Evolutionary conservation across 192 early-diverging fungal species (phyloP).

Genomic region (Oehlia diaphana): DNA sequence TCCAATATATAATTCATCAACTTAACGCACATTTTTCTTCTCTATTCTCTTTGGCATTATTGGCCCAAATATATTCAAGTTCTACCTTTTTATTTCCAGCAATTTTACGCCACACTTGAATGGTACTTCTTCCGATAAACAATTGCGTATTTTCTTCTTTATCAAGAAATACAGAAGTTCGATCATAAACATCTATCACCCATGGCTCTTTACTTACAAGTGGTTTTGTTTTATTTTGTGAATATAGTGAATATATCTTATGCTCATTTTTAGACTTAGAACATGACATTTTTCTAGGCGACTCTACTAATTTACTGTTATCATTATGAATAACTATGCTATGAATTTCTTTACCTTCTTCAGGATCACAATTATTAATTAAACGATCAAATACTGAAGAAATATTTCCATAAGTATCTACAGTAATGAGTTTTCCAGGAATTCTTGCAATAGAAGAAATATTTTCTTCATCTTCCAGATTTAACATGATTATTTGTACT

Average conservation of each 20-base stretch:
- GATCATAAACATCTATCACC: not conserved
- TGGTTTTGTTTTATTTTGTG: not conserved
- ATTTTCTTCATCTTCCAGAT: not conserved
- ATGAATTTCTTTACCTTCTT: not conserved
- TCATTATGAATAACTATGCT: not conserved
- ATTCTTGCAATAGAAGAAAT: not conserved
- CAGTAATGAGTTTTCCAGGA: not conserved
- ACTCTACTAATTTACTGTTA: not conserved
- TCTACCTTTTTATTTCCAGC: too few relatives aligned
- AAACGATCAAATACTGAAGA: not conserved
- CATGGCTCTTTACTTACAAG: not conserved
- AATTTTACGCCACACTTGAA: not conserved
- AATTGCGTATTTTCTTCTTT: not conserved
- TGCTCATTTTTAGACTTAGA: not conserved
- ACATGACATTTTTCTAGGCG: not conserved
- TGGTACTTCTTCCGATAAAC: not conserved
- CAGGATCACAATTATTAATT: not conserved
- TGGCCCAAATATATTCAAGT: too few relatives aligned
- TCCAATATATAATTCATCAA: too few relatives aligned
- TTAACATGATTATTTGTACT: not conserved
- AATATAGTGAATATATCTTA: not conserved
- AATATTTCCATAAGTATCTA: not conserved
- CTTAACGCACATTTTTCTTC: too few relatives aligned
- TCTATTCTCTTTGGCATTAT: too few relatives aligned
- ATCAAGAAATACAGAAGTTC: not conserved